Base-by-base conservation (phyloP, 441 rosid species). In the Iberis amara region DNA sequence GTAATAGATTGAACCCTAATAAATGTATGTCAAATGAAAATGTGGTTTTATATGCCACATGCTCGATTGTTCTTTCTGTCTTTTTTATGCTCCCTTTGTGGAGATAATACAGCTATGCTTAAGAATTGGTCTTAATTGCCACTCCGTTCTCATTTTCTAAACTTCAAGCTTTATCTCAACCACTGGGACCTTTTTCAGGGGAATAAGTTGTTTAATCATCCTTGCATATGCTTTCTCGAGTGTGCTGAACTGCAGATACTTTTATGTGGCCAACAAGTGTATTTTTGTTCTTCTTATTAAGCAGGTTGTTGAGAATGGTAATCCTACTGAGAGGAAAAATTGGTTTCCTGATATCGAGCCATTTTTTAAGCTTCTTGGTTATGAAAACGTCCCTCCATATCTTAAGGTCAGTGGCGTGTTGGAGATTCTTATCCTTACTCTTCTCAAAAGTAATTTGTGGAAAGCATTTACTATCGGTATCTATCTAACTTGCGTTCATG, bases 321-420 rank as follows among this genome's bases (percentile, higher is more conserved):
- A 79, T 74, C 90, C 90, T 11, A 46, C 59, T 59, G 99, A 92
- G 73, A 81, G 82, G 70, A 86, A 78, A 71, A 81, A 79, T 47
- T 89, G 97, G 99, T 89, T 92, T 75, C 83, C 88, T 43, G 90
- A 92, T 57, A 81, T 84, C 32, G 97, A 89, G 73, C 94, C 99
- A 56, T 75, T 92, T 59, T 92, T 89, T 78, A 92, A 84, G 81
- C 97, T 92, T 68, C 99, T 92, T 62, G 66, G 99, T 66, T 89
- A 86, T 61, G 99, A 92, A 73, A 86, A 79, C 39, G 95, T 92
- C 62, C 99, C 92, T 41, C 86, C 97, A 56, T 84, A 80, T 75
- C 74, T 92, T 57, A 92, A 92, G 98, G 98, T 85, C 46, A 45
- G 56, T 51, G 41, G 35, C 51, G 53, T 68, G 33, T 39, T 61